Percentiles rank a stretch among this genome's conserved stretches.
Evolutionary conservation across 306 rosid species (phyloP).

Genomic region (Ormosia emarginata): DNA sequence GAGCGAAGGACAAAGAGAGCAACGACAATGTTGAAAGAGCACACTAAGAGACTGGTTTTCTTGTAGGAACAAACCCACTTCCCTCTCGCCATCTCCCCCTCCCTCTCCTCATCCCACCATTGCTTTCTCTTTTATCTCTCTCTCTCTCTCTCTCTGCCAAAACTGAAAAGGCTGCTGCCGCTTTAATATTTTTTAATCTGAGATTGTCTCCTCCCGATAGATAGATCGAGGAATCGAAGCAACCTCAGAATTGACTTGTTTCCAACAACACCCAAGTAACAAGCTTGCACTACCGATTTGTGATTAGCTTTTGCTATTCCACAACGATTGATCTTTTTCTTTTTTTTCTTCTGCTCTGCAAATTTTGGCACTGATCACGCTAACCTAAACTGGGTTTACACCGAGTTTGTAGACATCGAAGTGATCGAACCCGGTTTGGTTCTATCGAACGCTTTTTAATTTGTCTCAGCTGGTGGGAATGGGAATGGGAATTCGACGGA

Average conservation of each 20-base stretch:
- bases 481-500: conserved; percentile 3
- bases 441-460: background rate
- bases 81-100: conserved; percentile 72
- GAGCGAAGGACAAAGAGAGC: conserved; percentile 85
- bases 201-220: background rate
- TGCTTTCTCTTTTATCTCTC: conserved; percentile 7
- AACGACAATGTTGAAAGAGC: conserved; percentile 81
- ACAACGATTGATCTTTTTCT: background rate
- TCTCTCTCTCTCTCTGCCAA: background rate
- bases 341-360: background rate
- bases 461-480: background rate
- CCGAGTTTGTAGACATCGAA: background rate
- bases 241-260: background rate
- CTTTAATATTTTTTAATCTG: background rate
- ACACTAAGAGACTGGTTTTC: conserved; percentile 68
- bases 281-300: background rate
- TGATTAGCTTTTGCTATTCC: background rate
- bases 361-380: no score
- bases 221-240: conserved; percentile 11
- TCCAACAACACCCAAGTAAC: background rate
- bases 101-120: conserved; percentile 63
- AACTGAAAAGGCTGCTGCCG: background rate
- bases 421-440: background rate
- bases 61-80: conserved; percentile 77
- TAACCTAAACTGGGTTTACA: background rate